Evolutionary conservation across 768 basidiomycete species (phyloP), one percentile per base, ranked within the genome.

Genomic region (Pluteus cervinus): DNA sequence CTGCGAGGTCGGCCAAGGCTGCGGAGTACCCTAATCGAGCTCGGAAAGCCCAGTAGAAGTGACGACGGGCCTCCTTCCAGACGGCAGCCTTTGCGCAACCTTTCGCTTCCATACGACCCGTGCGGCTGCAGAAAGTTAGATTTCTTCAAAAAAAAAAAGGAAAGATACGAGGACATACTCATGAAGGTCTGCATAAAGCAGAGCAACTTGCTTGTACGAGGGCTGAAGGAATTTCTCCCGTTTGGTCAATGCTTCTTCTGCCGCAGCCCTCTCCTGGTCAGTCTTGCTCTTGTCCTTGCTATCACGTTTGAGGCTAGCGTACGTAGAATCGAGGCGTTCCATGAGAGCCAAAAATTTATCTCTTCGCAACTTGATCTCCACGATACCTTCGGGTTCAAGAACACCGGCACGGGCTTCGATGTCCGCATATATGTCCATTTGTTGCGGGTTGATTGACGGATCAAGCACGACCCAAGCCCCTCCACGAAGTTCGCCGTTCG

Each of bases 371-470:
- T 93, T 94, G 69, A 96, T 94, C 62, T 98, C 96, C 40, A 98
- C 75, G 53, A 98, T 79, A 60, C 96, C 96, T 63, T 98, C 96
- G 2, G 96, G 88, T 58, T 99, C 96, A 30, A 89, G 69, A 21
- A 99, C 90, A 71, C 96, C 96, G 30, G 92, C 96, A 39, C 96
- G 85, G 15, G 96, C 79, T 6, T 96, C 93, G 30, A 86, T 79
- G 54, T 98, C 96, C 17, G 93, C 94, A 53, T 92, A 98, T 94
- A 99, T 98, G 65, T 96, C 86, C 94, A 99, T 96, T 60, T 96
- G 90, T 51, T 88, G 81, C 2, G 82, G 68, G 65, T 98, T 98
- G 71, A 99, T 98, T 12, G 89, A 87, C 20, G 96, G 96, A 59
- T 99, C 96, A 29, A 99, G 77, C 1, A 99, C 96, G 48, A 98